Conservation (phyloP, 805 yeast species). For the Barnettozyma wickerhamii region DNA sequence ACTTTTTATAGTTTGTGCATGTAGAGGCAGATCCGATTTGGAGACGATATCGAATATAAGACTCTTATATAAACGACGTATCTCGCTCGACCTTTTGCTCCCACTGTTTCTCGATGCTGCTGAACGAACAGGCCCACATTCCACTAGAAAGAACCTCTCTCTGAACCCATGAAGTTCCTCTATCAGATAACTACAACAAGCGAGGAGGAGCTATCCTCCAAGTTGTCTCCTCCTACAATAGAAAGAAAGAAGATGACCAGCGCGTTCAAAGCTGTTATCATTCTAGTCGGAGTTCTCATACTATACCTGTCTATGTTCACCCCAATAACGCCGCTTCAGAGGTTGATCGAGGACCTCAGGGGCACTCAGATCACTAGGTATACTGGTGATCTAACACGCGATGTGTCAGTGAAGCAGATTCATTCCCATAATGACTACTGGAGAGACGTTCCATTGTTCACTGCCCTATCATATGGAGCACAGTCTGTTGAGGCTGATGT, state of each 20-base stretch:
- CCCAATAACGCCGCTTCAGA: conserved; percentile 17
- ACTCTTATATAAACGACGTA: too few species aligned
- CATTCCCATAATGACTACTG: conserved; percentile 78
- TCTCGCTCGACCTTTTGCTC: too few species aligned
- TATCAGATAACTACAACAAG: neutral
- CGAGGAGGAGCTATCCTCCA: neutral
- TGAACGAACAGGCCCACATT: too few species aligned
- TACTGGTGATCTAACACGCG: conserved; percentile 19
- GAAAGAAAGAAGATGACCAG: neutral
- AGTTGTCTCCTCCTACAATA: neutral
- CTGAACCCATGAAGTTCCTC: neutral
- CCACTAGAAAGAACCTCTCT: too few species aligned
- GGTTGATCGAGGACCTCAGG: conserved; percentile 15
- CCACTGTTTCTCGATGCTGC: too few species aligned
- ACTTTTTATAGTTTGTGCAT: too few species aligned
- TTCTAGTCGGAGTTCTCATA: neutral
- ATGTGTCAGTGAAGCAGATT: conserved; percentile 32
- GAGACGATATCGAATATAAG: too few species aligned
- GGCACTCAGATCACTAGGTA: conserved; percentile 16
- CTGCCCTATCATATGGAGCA: conserved; percentile 51
- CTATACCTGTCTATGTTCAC: neutral
- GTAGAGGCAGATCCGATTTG: too few species aligned
- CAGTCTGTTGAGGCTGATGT: conserved; percentile 65
- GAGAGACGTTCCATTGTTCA: conserved; percentile 54
- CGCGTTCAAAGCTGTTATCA: neutral